Evolutionary conservation across 345 rosid species (phyloP), one percentile per base, ranked within the genome.

Genomic region (Erysimum cheiranthoides): DNA sequence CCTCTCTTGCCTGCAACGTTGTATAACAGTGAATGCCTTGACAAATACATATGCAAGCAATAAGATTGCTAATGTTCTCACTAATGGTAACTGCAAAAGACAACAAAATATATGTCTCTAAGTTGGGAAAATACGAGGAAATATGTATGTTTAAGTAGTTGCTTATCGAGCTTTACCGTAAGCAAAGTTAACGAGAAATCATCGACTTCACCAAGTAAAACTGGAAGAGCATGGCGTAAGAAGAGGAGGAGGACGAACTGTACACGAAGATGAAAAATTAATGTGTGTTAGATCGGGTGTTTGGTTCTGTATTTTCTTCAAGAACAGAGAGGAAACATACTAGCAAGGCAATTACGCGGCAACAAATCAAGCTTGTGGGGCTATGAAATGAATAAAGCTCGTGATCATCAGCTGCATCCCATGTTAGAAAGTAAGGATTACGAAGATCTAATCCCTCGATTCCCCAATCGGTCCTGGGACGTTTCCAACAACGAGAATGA

Each of bases 231-330:
- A 64, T 86, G 88, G 66, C 94, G 89, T 59, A 90, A 73, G 61
- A 93, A 86, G 47, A 93, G 78, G 61, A 93, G 88, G 67, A 85
- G 66, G 71, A 86, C 79, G 65, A 93, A 90, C 98, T 93, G 83
- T 79, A 79, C 47, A 81, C 14, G 34, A 53, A 35, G 5, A 80
- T 30, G 45, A 47, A 2, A 7, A 51, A 9, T 30, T 13, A 3
- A 54, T 10, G 30, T 1, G 32, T 16, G n/a, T 16, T 43, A 8
- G 35, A 21, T 34, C 28, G 21, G 8, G 8, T 0, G n/a, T 52
- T 50, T 14, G 4, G 16, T n/a, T 46, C 14, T 9, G 8, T 9
- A 3, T 52, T 17, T 62, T 34, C 27, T 17, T 17, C 40, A 34
- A 42, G 4, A 10, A 35, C 12, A 62, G 21, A 65, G 77, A 71